Base-by-base conservation (phyloP, 768 basidiomycete genomes). In the Fomitopsis serialis region DNA sequence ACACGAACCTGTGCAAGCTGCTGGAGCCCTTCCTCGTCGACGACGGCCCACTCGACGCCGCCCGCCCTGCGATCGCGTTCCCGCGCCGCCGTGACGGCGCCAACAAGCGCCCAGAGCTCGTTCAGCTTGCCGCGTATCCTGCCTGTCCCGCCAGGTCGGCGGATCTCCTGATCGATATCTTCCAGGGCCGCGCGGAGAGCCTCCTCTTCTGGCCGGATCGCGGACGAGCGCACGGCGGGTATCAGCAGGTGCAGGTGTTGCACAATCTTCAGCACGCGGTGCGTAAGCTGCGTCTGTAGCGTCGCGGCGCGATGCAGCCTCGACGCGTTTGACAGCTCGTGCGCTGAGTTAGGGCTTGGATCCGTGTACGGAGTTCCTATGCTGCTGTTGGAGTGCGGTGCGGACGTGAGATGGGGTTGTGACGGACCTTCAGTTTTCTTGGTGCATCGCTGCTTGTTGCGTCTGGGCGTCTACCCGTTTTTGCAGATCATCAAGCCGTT, bases 31-130 rank as follows among this genome's bases (percentile, higher is more conserved):
- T 91, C 89, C 62, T 90, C 88, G 64, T 94, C 92, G 2, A 89
- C 87, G n/a, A 92, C 88, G 0, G 82, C 79, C 89, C 89, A 92
- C 60, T 84, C 87, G 8, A 77, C 75, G 24, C 65, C 66, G 1
- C 74, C 75, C 15, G 74, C 76, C 56, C 77, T 75, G 54, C 72
- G 67, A 45, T 74, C 77, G 40, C 74, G 68, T 61, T 85, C 82
- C 59, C 77, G 70, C 24, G 80, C 76, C 8, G 78, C 78, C 50
- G 78, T 78, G 17, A 92, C 72, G 43, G 87, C 82, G 3, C 89
- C 89, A 9, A 93, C 78, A 13, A 89, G 72, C 15, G 89, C 89
- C 92, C 92, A 94, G 24, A 94, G 70, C 63, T 93, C 92, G 58
- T 88, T 89, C 62, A 90, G 64, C 63, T 87, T 89, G 42, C 83